Evolutionary conservation across 2,329 filamentous ascomycete species (phyloP), one percentile per base, ranked within the genome.

Genomic region (Pseudonectria foliicola): DNA sequence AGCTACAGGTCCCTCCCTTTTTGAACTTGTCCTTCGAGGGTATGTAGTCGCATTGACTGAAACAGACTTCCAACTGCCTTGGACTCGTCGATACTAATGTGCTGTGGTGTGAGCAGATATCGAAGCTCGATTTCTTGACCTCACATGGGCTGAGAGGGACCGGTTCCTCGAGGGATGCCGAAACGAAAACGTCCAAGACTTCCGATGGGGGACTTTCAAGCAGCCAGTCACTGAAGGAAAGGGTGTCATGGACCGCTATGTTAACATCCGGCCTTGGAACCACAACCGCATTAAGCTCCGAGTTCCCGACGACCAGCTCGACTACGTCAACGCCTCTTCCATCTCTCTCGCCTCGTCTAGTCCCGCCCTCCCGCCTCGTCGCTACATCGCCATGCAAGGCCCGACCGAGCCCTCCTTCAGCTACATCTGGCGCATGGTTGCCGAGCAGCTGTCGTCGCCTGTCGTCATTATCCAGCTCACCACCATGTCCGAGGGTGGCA

Each of bases 371-470:
- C 62, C 65, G 2, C 58, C 66, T 3, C 62, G 73, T 31, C 64
- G 73, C 35, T 96, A 93, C 60, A 95, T 98, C 49, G 92, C 89
- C 34, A 95, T 93, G 59, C 87, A 93, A 63, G 92, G 92, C 1
- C 92, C 92, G 6, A 95, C 89, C 53, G 61, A 71, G 40, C 75
- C 77, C 16, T 85, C 84, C 12, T 71, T 82, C 36, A 77, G 80
- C 46, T 87, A 94, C 54, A 85, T 94, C 46, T 98, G 90, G 85
- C 85, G 92, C 54, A 98, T 98, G 92, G 70, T 95, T 25, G 85
- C 85, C 57, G 81, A 93, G 52, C 86, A 93, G 60, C 60, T 73
- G 33, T 54, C 65, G 16, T 78, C 80, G 29, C 77, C 82, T 3
- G 87, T 79, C 2, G 86, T 96, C 37, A 82, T 96, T 34, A 81